Evolutionary conservation across 2,329 filamentous ascomycete genomes (phyloP).

Genomic region (Paracorniculantispora psalliotae): DNA sequence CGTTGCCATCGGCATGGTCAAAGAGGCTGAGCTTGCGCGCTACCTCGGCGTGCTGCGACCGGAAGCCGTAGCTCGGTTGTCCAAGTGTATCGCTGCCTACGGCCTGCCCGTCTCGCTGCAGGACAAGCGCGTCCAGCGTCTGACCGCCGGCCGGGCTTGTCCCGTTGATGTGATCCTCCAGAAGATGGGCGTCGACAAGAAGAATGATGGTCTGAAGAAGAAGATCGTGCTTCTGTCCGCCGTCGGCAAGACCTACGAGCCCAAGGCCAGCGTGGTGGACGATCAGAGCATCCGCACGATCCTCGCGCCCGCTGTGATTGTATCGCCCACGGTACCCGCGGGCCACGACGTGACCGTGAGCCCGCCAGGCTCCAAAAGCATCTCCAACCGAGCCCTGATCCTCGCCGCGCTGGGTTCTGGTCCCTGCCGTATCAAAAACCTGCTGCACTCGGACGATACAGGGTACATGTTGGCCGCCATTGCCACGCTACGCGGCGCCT

Average conservation of each 20-base stretch:
- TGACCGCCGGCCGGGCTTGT: constrained; percentile 83
- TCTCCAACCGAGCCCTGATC: constrained; percentile 93
- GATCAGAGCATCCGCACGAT: constrained; percentile 80
- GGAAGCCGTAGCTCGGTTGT: constrained; percentile 80
- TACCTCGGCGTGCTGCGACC: constrained; percentile 81
- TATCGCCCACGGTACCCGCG: constrained; percentile 66
- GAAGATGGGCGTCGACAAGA: constrained; percentile 98
- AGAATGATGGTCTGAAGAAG: constrained; percentile 92
- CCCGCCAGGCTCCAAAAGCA: constrained; percentile 94
- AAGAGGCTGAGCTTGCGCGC: constrained; percentile 89
- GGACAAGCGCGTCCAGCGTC: constrained; percentile 74
- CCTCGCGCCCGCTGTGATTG: constrained; percentile 71
- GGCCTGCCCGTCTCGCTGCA: constrained; percentile 79
- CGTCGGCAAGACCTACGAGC: constrained; percentile 84
- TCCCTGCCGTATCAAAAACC: constrained; percentile 81
- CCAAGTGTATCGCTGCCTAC: constrained; percentile 93
- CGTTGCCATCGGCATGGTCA: constrained; percentile 97
- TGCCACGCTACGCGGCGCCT: constrained; percentile 74
- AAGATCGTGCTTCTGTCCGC: constrained; percentile 90
- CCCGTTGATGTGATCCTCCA: constrained; percentile 78
- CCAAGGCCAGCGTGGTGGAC: constrained; percentile 80
- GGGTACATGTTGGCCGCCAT: constrained; percentile 97
- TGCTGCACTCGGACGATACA: constrained; percentile 94
- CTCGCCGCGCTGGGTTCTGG: constrained; percentile 85
- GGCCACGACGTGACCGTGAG: constrained; percentile 67